Evolutionary conservation across 495 filamentous ascomycete species (phyloP), one percentile per base, ranked within the genome.

Genomic region (Penicillium canescens): DNA sequence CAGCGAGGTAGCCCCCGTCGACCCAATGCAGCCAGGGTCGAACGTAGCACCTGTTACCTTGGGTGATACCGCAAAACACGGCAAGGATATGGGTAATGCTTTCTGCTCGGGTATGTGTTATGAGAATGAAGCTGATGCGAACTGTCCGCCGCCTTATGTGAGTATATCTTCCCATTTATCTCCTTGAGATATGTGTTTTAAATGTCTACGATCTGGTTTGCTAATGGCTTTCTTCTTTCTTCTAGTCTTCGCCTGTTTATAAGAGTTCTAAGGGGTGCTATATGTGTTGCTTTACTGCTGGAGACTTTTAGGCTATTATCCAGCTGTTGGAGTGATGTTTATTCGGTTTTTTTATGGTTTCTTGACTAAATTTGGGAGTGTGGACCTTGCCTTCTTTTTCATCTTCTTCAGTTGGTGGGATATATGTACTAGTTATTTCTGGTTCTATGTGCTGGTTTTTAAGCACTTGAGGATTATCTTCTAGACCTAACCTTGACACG

Each of bases 41-140:
- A 38, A 61, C 31, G 44, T 64, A 42, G 64, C 65, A 23, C 59
- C 57, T 11, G 51, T 40, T 14, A 23, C 12, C 18, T 16, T 35
- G 10, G 41, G 52, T 4, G 26, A 57, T 21, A 36, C 41, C 5
- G 23, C 43, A 18, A 31, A 31, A 9, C 34, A 43, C 23, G 68
- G 61, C 1, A 34, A 47, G 28, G 68, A 71, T 46, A 45, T 53
- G 45, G 68, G 68, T 4, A 69, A 67, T 42, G 42, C 55, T 5
- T 63, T 69, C 52, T 71, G 68, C 51, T 9, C 61, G 21, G 68
- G 68, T 0, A 12, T 26, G 10, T 71, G 68, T 26, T 60, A 46
- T 42, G 3, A 43, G n/a, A 47, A 39, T 42, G 16, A 47, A 37
- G 39, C 37, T 18, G 49, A 60, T 20, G 54, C 55, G 43, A 13